Base-by-base conservation (phyloP, 768 basidiomycete genomes). In the Russula brevipes region DNA sequence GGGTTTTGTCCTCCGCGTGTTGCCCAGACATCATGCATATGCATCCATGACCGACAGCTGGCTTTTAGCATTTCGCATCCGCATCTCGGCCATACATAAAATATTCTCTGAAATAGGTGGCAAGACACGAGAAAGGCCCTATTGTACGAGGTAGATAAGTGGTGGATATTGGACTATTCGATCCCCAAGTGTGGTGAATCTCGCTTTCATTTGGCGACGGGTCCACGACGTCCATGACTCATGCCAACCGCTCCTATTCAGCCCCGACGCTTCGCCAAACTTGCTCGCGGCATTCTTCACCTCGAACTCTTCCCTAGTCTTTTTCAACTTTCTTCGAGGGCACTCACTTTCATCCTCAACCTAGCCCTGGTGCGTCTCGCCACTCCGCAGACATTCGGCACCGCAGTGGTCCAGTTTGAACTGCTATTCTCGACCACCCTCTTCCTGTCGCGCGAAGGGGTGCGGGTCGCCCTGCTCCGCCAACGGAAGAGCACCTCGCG, bases 361-460 rank as follows among this genome's bases (percentile, higher is more conserved):
- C 95, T 97, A 73, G 82, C 84, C 0, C 80, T 98, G 14, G 79
- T 98, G 45, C 86, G 93, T 0, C 79, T 94, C 35, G 87, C 89
- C 2, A 86, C 92, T 0, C 94, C 95, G 0, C 82, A 83, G 39
- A 88, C 87, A 14, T 95, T 92, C 71, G 89, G 96, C 10, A 94
- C 91, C 0, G 94, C 92, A 16, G 84, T 92, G 0, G 89, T 99
- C 65, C 95, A 97, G 70, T 94, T 98, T 74, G 97, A 98, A 72
- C 83, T 98, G 35, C 71, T 98, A 31, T 81, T 91, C 51, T 91
- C 88, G 68, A 94, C 94, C 11, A 90, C 95, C 69, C 79, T 98
- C 49, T 98, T 98, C 73, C 79, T 98, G 8, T 87, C 88, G 39
- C 81, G 97, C n/a, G 97, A 99, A 73, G 96, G 95, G 16, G 82